Conservation (phyloP, 1,284 basidiomycete species). For the Xanthoconium separans region DNA sequence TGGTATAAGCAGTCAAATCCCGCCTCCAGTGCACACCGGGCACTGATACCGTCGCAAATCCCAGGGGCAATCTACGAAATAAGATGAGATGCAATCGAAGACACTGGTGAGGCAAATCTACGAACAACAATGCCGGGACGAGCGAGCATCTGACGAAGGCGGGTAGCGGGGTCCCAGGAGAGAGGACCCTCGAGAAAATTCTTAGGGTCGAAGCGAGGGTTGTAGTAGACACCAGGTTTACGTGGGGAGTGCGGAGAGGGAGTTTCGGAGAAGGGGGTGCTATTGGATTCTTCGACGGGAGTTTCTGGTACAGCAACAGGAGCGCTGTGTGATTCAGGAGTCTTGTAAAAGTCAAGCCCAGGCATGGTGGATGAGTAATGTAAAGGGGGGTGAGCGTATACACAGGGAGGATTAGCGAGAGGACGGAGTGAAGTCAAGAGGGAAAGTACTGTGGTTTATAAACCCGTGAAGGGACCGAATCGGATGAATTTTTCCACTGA, state of each 20-base stretch:
- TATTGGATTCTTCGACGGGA: slow-evolving; percentile 4
- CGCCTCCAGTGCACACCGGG: slow-evolving; percentile 73
- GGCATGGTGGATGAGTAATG: slow-evolving; percentile 36
- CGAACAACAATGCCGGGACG: slow-evolving; percentile 74
- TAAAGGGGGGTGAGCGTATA: slow-evolving; percentile 17
- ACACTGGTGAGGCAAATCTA: background rate
- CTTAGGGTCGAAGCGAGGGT: slow-evolving; percentile 58
- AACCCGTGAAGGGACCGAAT: slow-evolving; percentile 5
- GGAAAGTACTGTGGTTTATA: slow-evolving; percentile 21
- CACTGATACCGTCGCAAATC: slow-evolving; percentile 80
- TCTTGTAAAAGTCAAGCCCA: slow-evolving; percentile 42
- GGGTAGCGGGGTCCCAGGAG: slow-evolving; percentile 65
- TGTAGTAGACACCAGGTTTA: slow-evolving; percentile 23
- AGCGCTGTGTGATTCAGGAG: slow-evolving; percentile 19
- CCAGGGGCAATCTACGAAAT: slow-evolving; percentile 62
- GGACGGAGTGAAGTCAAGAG: background rate
- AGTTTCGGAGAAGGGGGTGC: background rate
- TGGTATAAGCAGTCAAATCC: slow-evolving; percentile 78
- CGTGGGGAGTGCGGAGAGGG: slow-evolving; percentile 17
- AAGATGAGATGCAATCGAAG: background rate
- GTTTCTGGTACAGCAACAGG: slow-evolving; percentile 7
- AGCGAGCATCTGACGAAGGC: slow-evolving; percentile 73
- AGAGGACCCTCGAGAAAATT: slow-evolving; percentile 69
- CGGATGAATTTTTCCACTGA: slow-evolving; percentile 13
- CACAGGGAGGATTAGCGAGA: slow-evolving; percentile 21